A percentile compares a stretch with the other conserved stretches of the same genome.
Conservation (phyloP, 2,329 filamentous ascomycete genomes). For the Colletotrichum musae region DNA sequence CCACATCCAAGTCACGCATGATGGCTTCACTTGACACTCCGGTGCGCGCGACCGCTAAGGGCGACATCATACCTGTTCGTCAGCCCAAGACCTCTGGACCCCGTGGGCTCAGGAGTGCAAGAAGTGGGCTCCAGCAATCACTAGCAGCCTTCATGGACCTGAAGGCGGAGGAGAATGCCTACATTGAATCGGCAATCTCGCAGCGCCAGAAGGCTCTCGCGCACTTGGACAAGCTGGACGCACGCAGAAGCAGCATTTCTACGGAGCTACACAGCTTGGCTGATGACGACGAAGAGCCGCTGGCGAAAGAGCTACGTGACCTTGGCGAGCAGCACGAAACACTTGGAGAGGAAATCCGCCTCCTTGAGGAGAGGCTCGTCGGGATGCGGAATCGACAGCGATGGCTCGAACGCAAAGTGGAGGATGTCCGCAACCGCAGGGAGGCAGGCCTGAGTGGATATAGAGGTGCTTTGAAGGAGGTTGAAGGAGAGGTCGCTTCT, state of each 20-base stretch:
- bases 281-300: conserved; percentile 68
- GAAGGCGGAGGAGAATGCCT: conserved; percentile 77
- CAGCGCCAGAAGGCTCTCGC: conserved; percentile 71
- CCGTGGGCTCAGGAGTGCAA: conserved; percentile 71
- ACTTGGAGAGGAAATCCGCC: conserved; percentile 75
- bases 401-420: conserved; percentile 72
- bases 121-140: conserved; percentile 74
- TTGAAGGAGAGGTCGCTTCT: conserved; percentile 73
- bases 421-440: conserved; percentile 74
- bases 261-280: conserved; percentile 69
- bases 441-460: conserved; percentile 83
- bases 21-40: conserved; percentile 59
- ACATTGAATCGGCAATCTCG: conserved; percentile 70
- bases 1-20: conserved; percentile 57
- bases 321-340: conserved; percentile 68
- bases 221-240: conserved; percentile 68
- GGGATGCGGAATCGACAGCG: conserved; percentile 72
- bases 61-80: conserved; percentile 71
- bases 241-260: conserved; percentile 64
- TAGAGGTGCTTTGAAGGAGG: conserved; percentile 74
- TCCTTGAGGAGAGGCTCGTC: conserved; percentile 75
- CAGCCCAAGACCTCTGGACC: conserved; percentile 67
- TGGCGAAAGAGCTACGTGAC: conserved; percentile 71
- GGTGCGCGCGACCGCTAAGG: conserved; percentile 55
- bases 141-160: conserved; percentile 76